These are phyloP conservation scores for Arabis hirsuta DNA, from an alignment of 345 rosid species.

Conservation along the genomic window DNA sequence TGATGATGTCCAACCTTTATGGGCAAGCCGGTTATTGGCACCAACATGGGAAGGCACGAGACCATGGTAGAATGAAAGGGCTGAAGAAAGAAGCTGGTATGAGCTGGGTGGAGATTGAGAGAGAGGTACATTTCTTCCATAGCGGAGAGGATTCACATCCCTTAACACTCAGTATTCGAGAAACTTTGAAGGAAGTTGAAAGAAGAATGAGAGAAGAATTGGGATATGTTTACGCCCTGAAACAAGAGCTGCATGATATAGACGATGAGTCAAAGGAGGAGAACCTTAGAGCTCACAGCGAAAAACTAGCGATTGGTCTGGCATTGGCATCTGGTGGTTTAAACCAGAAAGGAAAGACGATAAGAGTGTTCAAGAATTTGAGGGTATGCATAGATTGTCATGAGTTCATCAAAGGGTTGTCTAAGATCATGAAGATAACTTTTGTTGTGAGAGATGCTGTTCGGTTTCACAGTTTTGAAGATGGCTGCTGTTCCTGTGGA, in stretches of 20 bases:
- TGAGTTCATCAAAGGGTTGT: constrained; percentile 74
- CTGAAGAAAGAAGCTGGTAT: constrained; percentile 76
- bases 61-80: constrained; percentile 53
- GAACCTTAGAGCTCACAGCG: constrained; percentile 80
- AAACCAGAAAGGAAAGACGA: constrained; percentile 48
- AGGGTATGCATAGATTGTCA: constrained; percentile 88
- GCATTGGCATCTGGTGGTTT: constrained; percentile 58
- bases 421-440: constrained; percentile 53
- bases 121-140: constrained; percentile 63
- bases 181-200: constrained; percentile 65
- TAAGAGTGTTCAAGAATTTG: constrained; percentile 79
- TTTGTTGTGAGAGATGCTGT: constrained; percentile 82
- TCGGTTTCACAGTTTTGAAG: constrained; percentile 77
- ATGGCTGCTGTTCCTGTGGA: constrained; percentile 70
- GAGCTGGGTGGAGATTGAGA: constrained; percentile 88
- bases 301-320: constrained; percentile 84
- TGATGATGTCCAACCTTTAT: constrained; percentile 79
- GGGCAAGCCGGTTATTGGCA: constrained; percentile 78
- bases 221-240: constrained; percentile 59
- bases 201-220: constrained; percentile 67
- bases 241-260: constrained; percentile 65
- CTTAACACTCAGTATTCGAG: constrained; percentile 48
- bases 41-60: constrained; percentile 64
- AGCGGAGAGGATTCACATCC: constrained; percentile 70
- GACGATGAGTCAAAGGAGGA: constrained; percentile 82